Base-by-base conservation (phyloP, 305 asterid genomes). In the Petunia hybrid region DNA sequence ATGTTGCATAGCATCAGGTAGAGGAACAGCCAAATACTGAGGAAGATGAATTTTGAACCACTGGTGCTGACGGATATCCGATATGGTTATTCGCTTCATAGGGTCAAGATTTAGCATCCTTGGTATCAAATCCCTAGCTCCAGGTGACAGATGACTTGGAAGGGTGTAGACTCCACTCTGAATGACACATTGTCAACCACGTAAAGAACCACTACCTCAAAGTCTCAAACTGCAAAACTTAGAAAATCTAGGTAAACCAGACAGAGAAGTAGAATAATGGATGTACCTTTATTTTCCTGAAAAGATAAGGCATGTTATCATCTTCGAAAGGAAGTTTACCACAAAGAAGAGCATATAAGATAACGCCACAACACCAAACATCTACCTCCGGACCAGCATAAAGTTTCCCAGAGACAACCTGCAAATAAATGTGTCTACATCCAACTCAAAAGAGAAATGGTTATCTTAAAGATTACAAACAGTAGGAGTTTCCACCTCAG, bases 351-450 rank as follows among this genome's bases (percentile, higher is more conserved):
- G 99, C 98, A 85, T 95, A 95, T 79, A 95, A 85, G 84, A 93
- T 95, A 81, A 93, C 97, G 60, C 99, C 99, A 82, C 99, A 95
- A 81, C 99, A 93, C 99, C 98, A 95, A 73, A 95, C 88, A 90
- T 95, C 99, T 80, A 95, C 95, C 85, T 95, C 99, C 31, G 99
- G 97, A 39, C 99, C 99, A 77, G 98, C 98, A 84, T 95, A 95
- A 13, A 92, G 93, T 86, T 92, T 95, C 59, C 99, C 99, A 85
- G 99, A 92, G 78, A 95, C 97, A 84, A 94, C 98, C 98, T 95
- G 89, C 85, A 88, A 82, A 76, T 51, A 79, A 51, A 38, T 83
- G 82, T 82, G 74, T 46, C 45, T 14, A n/a, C 43, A 39, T 48
- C 71, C 78, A 45, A 69, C 74, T 45, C 12, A 36, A 69, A 60